phyloP scores from a whole-genome alignment of 2,329 filamentous ascomycete species.

The Hypomyces perniciosus region DNA sequence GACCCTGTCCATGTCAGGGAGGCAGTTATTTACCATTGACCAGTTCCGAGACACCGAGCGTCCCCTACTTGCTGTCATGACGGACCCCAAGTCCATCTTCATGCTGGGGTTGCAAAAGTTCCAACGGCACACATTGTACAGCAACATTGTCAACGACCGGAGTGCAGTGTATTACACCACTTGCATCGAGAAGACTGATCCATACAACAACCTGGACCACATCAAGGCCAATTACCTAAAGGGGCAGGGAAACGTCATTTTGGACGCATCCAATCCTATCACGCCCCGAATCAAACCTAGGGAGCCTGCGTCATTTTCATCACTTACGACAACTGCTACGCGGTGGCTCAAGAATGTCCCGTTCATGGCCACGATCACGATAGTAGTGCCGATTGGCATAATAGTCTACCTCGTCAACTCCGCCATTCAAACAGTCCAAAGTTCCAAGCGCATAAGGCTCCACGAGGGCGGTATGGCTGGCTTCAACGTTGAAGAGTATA shows the following conservation, averaged over 20 bases:
- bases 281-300: conserved; percentile 36
- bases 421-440: conserved; percentile 68
- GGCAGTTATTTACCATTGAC: conserved; percentile 84
- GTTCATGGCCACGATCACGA: conserved; percentile 54
- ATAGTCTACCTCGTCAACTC: conserved; percentile 70
- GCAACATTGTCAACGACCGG: conserved; percentile 82
- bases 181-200: conserved; percentile 68
- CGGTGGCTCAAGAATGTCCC: conserved; percentile 50
- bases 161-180: conserved; percentile 81
- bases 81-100: conserved; percentile 81
- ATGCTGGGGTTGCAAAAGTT: conserved; percentile 72
- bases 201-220: conserved; percentile 61
- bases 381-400: conserved; percentile 70
- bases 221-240: conserved; percentile 67
- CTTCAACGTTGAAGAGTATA: conserved; percentile 63
- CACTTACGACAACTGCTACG: conserved; percentile 26
- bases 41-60: conserved; percentile 75
- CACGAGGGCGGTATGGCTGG: conserved; percentile 68
- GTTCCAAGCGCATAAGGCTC: conserved; percentile 65
- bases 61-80: conserved; percentile 73
- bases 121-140: conserved; percentile 69
- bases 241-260: conserved; percentile 67
- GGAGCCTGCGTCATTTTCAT: conserved; percentile 24
- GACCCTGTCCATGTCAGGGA: conserved; percentile 74
- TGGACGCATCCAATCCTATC: conserved; percentile 62